Evolutionary conservation across 179 eudicot genomes (phyloP).

Genomic region (Beta macrorhiza): DNA sequence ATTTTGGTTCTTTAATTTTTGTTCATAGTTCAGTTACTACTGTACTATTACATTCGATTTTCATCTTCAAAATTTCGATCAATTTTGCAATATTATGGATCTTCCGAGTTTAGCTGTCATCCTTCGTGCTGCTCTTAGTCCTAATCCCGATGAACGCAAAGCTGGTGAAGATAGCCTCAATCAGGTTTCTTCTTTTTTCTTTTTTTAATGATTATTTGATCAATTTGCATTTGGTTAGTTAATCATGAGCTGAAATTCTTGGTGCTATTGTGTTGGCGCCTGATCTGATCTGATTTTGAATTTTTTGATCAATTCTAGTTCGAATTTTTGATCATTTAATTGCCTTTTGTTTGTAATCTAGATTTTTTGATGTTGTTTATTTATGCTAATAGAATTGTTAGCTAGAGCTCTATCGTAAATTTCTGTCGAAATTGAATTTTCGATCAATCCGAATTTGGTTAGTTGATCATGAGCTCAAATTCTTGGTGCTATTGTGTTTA

Average conservation of each 20-base stretch:
- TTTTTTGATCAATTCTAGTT: neutral
- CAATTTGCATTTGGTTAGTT: conserved; percentile 1
- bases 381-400: neutral
- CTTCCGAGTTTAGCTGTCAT: conserved; percentile 68
- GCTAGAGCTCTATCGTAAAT: neutral
- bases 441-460: conserved; percentile 2
- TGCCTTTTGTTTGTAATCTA: neutral
- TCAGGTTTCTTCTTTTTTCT: conserved; percentile 45
- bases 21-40: neutral
- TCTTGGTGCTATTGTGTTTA: neutral
- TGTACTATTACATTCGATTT: conserved; percentile 23
- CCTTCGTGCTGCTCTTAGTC: conserved; percentile 93
- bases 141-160: conserved; percentile 87
- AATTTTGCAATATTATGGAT: conserved; percentile 53
- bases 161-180: conserved; percentile 92
- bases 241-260: neutral
- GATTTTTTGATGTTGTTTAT: neutral
- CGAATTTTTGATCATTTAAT: neutral
- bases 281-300: neutral
- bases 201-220: neutral
- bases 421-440: neutral
- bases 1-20: neutral
- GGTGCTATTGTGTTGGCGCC: neutral
- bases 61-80: neutral
- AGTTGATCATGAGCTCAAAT: neutral